Conservation (phyloP, 2,329 filamentous ascomycete species). For the Xylariaceae sp. region DNA sequence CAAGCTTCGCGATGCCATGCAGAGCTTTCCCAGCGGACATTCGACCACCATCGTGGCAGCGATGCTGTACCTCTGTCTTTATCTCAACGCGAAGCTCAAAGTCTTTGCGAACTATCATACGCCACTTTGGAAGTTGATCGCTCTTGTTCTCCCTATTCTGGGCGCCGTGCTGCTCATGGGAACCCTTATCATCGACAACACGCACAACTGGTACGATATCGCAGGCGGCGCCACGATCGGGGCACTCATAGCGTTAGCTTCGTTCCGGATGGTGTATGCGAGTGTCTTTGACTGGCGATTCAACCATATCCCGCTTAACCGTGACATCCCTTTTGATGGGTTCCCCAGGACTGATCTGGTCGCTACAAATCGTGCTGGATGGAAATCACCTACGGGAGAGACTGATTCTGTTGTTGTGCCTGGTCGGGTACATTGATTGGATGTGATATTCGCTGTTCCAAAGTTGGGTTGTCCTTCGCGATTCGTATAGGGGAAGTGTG, state of each 20-base stretch:
- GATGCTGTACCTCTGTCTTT: constrained; percentile 59
- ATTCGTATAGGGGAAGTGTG: neutral
- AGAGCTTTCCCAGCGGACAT: constrained; percentile 65
- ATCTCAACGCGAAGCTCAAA: constrained; percentile 68
- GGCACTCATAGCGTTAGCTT: constrained; percentile 53
- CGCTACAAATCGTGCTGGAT: constrained; percentile 14
- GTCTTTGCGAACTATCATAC: constrained; percentile 62
- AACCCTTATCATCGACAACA: constrained; percentile 58
- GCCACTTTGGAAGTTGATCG: constrained; percentile 60
- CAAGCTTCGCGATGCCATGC: constrained; percentile 55
- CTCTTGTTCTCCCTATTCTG: constrained; percentile 54
- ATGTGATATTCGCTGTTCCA: neutral
- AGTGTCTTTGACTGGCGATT: constrained; percentile 64
- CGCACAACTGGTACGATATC: constrained; percentile 67
- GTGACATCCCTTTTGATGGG: constrained; percentile 18
- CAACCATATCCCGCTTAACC: constrained; percentile 60
- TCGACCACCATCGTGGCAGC: constrained; percentile 59
- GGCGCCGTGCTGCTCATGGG: constrained; percentile 56
- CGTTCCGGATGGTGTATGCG: constrained; percentile 63
- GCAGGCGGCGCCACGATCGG: constrained; percentile 60
- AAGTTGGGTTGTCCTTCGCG: neutral
- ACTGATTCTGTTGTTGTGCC: neutral
- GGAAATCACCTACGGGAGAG: constrained; percentile 4
- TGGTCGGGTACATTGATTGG: neutral
- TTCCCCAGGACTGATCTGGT: constrained; percentile 10